Evolutionary conservation across 108 stramenopile genomes (phyloP), one percentile per base, ranked within the genome.

Genomic region (Skeletonema potamos): DNA sequence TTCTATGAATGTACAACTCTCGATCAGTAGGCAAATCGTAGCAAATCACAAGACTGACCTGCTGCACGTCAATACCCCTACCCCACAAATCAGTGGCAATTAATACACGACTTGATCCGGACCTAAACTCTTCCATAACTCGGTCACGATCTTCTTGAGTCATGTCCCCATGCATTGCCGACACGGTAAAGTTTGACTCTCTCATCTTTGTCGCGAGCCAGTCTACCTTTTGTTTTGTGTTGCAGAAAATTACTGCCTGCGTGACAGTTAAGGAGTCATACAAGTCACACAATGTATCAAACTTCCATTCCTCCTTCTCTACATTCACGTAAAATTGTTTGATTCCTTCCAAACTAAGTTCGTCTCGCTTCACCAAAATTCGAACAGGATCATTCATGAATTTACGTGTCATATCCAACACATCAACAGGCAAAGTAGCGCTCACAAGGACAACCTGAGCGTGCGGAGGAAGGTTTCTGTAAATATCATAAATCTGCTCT

Each of bases 401-500:
- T 74, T 91, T 91, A n/a, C 73, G 76, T 12, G 99, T 98, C 97
- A 99, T 97, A 51, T 98, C 97, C 64, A 99, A 73, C 3, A 99
- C 97, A 29, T 90, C 94, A 27, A 88, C 74, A 8, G 99, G 99
- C 62, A 99, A 67, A 2, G 99, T 99, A 10, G 99, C 99, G 60
- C 87, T 89, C 66, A 98, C 87, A 33, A 99, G 82, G 13, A 98
- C 97, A 27, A 99, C 97, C 72, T 98, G 99, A 6, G 91, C 88
- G 1, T 82, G 74, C 1, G 97, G 86, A 7, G 99, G 99, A 12
- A 99, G 68, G 74, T 93, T 94, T 24, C 98, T 74, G 76, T 98
- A 99, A 65, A 99, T 98, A 77, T 99, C 98, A 73, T 99, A 99
- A 77, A 99, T 98, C 82, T 99, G 99, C 62, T 97, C 99, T 75